phyloP scores from a whole-genome alignment of 768 basidiomycete species.

The Auriscalpium vulgare region DNA sequence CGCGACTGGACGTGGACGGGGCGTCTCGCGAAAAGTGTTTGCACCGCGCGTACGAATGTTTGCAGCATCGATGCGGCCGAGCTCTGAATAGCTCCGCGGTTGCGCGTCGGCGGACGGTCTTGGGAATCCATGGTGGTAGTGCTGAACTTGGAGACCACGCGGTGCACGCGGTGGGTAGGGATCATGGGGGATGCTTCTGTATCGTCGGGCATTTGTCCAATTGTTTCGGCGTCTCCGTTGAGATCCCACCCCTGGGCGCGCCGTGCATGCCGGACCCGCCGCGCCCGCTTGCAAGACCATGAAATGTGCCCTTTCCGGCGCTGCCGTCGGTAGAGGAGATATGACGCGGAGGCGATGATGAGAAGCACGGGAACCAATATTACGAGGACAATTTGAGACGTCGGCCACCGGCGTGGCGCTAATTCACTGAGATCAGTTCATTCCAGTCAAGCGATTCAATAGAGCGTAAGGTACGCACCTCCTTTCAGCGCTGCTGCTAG shows the following conservation, averaged over 20 bases:
- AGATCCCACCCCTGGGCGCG: neutral
- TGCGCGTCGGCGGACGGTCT: neutral
- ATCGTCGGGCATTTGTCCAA: neutral
- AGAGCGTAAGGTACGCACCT: constrained; percentile 1
- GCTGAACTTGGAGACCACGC: neutral
- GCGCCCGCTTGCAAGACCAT: neutral
- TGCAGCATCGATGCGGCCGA: neutral
- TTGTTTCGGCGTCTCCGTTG: neutral
- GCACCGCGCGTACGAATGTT: neutral
- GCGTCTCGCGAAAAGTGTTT: neutral
- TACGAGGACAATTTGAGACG: neutral
- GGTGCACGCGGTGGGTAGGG: neutral
- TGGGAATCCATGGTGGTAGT: neutral
- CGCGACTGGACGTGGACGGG: neutral
- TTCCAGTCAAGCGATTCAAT: neutral
- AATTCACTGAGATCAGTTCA: neutral
- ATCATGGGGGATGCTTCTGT: neutral
- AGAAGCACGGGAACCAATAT: neutral
- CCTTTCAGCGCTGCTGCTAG: neutral
- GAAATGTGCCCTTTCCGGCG: neutral
- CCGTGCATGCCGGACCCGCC: neutral
- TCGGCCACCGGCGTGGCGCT: neutral
- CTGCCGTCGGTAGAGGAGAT: neutral
- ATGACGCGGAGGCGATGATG: neutral
- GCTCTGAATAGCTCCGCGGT: neutral